Evolutionary conservation across 2,329 filamentous ascomycete species (phyloP).

Genomic region (Cordyceps militaris): DNA sequence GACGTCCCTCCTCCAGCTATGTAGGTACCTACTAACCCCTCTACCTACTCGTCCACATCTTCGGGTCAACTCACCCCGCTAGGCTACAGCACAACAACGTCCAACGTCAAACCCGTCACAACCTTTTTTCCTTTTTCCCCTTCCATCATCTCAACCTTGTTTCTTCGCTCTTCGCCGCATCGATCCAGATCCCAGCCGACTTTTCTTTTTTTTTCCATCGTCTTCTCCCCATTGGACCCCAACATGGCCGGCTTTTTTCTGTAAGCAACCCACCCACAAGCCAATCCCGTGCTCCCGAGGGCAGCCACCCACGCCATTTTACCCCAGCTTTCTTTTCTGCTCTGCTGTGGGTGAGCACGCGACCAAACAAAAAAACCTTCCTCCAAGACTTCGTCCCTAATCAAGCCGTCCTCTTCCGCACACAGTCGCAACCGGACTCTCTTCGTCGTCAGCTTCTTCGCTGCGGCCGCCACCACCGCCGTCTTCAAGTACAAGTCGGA

Average conservation of each 20-base stretch:
- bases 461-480: conserved; percentile 22
- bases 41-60: not conserved
- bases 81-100: not conserved
- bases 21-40: not conserved
- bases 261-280: not conserved
- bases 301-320: no score
- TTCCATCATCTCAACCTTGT: not conserved
- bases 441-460: conserved; percentile 25
- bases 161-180: not conserved
- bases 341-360: no score
- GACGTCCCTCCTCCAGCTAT: no score
- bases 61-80: not conserved
- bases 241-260: not conserved
- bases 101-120: no score
- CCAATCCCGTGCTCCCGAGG: no score
- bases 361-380: not conserved
- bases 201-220: no score
- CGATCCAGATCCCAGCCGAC: no score
- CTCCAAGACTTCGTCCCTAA: not conserved
- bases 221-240: not conserved
- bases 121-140: not conserved
- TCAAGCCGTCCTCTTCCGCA: not conserved
- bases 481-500: conserved; percentile 30
- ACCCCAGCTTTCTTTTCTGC: not conserved
- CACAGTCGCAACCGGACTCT: conserved; percentile 33